Conservation (phyloP, 371 early-diverging fungal genomes). For the Catenaria anguillulae region DNA sequence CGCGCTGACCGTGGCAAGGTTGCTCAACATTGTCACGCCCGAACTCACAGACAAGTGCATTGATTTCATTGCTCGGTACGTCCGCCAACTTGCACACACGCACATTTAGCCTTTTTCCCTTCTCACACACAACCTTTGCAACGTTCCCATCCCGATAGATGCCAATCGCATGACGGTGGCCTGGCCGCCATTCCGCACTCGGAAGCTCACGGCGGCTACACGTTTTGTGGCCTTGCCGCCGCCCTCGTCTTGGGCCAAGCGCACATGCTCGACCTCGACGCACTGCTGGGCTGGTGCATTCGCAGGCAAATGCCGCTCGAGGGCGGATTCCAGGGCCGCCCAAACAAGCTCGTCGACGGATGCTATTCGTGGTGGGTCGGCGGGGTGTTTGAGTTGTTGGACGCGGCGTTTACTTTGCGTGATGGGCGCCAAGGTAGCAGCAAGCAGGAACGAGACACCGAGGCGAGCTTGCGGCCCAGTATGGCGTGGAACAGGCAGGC, state of each 20-base stretch:
- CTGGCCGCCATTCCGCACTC: conserved; percentile 70
- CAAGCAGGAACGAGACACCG: background rate
- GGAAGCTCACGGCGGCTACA: conserved; percentile 97
- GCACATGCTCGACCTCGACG: conserved; percentile 38
- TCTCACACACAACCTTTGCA: background rate
- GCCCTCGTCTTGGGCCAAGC: conserved; percentile 55
- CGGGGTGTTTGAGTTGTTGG: conserved; percentile 26
- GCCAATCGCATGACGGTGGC: conserved; percentile 95
- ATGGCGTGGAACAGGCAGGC: conserved; percentile 28
- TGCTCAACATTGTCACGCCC: conserved; percentile 62
- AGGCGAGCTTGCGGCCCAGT: background rate
- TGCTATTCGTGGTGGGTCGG: conserved; percentile 97
- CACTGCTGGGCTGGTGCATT: conserved; percentile 59
- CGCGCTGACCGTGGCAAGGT: conserved; percentile 58
- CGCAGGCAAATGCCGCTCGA: conserved; percentile 72
- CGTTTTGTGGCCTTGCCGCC: conserved; percentile 86
- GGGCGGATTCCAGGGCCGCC: conserved; percentile 92
- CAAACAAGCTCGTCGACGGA: conserved; percentile 94
- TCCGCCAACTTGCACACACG: too few species aligned
- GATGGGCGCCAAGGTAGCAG: too few species aligned
- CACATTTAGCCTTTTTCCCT: background rate
- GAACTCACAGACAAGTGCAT: conserved; percentile 53
- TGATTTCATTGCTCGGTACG: conserved; percentile 29
- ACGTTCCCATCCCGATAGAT: conserved; percentile 18
- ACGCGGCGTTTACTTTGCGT: background rate